These are phyloP conservation scores for Tuber calosporum DNA, from an alignment of 495 filamentous ascomycete species.

Conservation along the genomic window DNA sequence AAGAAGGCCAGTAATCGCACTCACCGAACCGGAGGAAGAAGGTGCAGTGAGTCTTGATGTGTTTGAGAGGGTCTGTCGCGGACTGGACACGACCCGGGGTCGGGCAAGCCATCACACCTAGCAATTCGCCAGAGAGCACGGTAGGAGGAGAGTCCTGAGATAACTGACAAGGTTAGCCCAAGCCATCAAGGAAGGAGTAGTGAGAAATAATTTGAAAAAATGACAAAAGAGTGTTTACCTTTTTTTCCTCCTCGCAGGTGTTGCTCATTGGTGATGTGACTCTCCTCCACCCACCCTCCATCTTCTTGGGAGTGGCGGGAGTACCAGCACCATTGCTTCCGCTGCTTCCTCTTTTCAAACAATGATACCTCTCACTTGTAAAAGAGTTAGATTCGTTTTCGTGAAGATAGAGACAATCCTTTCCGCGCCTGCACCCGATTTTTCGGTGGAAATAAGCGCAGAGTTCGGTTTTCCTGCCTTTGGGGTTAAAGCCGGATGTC, in stretches of 20 bases:
- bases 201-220: neutral
- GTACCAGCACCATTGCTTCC: neutral
- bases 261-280: conserved; percentile 15
- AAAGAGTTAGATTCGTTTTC: conserved; percentile 18
- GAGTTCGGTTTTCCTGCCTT: conserved; percentile 12
- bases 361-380: conserved; percentile 15
- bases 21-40: conserved; percentile 37
- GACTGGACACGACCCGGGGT: conserved; percentile 26
- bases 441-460: conserved; percentile 34
- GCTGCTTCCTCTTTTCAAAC: conserved; percentile 12
- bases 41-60: conserved; percentile 37
- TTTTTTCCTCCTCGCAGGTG: neutral
- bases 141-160: conserved; percentile 6
- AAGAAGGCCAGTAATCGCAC: conserved; percentile 37
- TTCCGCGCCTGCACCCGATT: conserved; percentile 35
- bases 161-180: neutral
- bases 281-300: conserved; percentile 26
- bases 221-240: conserved; percentile 3
- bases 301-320: conserved; percentile 15
- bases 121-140: neutral
- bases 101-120: conserved; percentile 20
- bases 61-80: conserved; percentile 22
- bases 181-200: neutral
- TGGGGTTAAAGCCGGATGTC: neutral
- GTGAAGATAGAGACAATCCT: conserved; percentile 27